Base-by-base conservation (phyloP, 345 rosid genomes). In the Geranium brycei region DNA sequence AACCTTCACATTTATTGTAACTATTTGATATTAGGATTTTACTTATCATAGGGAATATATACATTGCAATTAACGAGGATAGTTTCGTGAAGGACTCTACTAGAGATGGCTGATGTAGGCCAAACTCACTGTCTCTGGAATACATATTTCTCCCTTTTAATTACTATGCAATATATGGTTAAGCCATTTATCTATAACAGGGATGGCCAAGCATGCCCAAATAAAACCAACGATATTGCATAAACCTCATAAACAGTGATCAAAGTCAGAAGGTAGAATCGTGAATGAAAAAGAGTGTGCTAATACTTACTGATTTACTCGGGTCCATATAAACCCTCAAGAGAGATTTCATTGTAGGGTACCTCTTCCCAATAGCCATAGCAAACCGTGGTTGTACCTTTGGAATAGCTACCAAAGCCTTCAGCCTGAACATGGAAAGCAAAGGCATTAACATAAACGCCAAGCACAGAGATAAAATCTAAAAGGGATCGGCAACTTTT, bases 331-430 rank as follows among this genome's bases (percentile, higher is more conserved):
- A 88, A 64, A 77, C 84, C 15, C 70, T 80, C 77, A 93, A 77
- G 66, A 93, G 96, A 65, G 99, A 83, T 80, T 81, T 93, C 98
- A 89, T 86, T n/a, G 98, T 81, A 16, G 97, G 97, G 70, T 92
- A 89, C 80, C 83, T 83, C 78, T 82, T 87, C 89, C 85, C 76
- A 72, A 89, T 85, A 47, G 98, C 90, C 66, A 89, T 51, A 2
- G 96, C 97, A 67, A 78, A 87, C 68, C 95, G 84, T 28, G 98
- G 97, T 75, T 92, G 98, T 64, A 92, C 97, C 84, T 93, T 93
- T 61, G 97, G 99, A 56, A 93, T 86, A 31, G 95, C 85, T 63
- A 90, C 84, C 79, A 90, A 80, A 14, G 95, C 95, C 79, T 87
- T 93, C 70, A 90, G 77, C 97, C 99, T 93, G 81, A 68, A 66